Conservation (phyloP, 2,329 filamentous ascomycete species). For the Diaporthe velutina region DNA sequence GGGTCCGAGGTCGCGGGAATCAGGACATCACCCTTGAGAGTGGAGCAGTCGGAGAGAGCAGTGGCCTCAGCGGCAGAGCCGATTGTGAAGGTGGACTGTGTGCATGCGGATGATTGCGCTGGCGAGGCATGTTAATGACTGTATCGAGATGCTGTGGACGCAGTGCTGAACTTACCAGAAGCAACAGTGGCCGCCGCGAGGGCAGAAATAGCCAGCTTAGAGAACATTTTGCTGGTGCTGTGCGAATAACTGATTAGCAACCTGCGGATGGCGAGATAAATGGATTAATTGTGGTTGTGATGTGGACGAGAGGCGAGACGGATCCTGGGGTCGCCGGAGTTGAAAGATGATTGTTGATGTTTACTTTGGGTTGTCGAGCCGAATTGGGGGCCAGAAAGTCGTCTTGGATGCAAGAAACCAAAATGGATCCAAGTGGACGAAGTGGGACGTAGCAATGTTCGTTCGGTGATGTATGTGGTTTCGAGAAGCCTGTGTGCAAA, state of each 20-base stretch:
- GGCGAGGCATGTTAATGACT: slow-evolving; percentile 34
- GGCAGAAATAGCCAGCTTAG: slow-evolving; percentile 57
- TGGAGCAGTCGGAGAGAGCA: slow-evolving; percentile 73
- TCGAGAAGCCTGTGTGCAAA: slow-evolving; percentile 23
- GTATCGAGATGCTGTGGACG: background rate
- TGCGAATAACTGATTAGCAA: slow-evolving; percentile 39
- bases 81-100: slow-evolving; percentile 64
- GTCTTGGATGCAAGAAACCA: slow-evolving; percentile 15
- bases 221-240: slow-evolving; percentile 56
- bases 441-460: slow-evolving; percentile 33
- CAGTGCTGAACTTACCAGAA: slow-evolving; percentile 51
- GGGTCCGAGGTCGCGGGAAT: slow-evolving; percentile 70
- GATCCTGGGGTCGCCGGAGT: background rate
- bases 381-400: background rate
- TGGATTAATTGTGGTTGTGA: background rate
- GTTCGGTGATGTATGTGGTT: slow-evolving; percentile 29
- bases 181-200: slow-evolving; percentile 54
- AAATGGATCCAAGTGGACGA: slow-evolving; percentile 15
- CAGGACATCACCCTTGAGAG: slow-evolving; percentile 76
- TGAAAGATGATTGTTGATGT: slow-evolving; percentile 36
- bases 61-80: slow-evolving; percentile 73
- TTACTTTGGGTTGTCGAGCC: slow-evolving; percentile 33
- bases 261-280: background rate
- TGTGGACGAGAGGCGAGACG: background rate
- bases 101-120: slow-evolving; percentile 53